Evolutionary conservation across 106 monocot species (phyloP).

Genomic region (Phalaenopsis equestris): DNA sequence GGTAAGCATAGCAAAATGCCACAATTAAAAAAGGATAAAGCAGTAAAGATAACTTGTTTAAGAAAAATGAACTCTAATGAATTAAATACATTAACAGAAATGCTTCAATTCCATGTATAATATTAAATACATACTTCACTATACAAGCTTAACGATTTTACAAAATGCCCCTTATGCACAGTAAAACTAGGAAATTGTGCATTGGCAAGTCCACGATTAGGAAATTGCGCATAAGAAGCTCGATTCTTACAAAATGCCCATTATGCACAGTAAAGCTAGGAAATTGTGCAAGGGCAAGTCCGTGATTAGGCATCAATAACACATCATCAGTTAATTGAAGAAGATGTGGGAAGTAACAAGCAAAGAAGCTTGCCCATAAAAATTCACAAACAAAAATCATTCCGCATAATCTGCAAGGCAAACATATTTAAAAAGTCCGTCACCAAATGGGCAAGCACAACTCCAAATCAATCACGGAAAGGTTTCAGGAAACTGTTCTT

Average conservation of each 20-base stretch:
- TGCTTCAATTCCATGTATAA: neutral
- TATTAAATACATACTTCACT: neutral
- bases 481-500: constrained; percentile 61
- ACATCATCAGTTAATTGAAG: neutral
- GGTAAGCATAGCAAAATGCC: too few species aligned
- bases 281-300: neutral
- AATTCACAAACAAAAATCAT: neutral
- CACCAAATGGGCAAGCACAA: neutral
- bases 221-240: neutral
- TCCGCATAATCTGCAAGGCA: neutral
- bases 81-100: too few species aligned
- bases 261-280: too few species aligned
- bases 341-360: neutral
- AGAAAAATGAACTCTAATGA: too few species aligned
- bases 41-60: too few species aligned
- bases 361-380: neutral
- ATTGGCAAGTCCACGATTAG: neutral
- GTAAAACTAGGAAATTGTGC: too few species aligned
- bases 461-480: neutral
- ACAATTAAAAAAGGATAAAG: too few species aligned
- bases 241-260: neutral
- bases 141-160: neutral
- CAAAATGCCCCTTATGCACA: neutral
- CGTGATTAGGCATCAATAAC: neutral
- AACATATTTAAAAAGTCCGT: neutral